Conservation (phyloP, 768 basidiomycete genomes). For the Lentinula sp. region DNA sequence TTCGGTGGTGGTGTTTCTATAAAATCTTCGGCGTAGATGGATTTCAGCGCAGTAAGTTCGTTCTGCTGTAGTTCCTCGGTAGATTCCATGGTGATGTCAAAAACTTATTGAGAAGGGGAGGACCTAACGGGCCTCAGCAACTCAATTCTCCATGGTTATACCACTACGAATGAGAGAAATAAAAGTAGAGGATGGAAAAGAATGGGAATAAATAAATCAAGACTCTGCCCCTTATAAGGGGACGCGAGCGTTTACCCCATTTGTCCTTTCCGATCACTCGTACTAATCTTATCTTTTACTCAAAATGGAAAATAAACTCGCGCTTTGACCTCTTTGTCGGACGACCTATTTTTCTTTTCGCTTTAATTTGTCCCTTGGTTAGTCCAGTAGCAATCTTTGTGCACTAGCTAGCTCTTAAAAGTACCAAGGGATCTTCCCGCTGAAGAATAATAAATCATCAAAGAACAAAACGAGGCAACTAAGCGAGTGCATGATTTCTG, state of each 20-base stretch:
- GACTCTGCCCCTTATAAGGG: not conserved
- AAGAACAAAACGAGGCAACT: not conserved
- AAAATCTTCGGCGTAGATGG: slow-evolving; percentile 79
- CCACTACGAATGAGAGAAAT: slow-evolving; percentile 2
- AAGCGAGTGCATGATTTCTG: not conserved
- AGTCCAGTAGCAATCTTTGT: no score
- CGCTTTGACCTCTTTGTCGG: not conserved
- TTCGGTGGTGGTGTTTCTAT: slow-evolving; percentile 67
- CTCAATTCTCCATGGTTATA: slow-evolving; percentile 7
- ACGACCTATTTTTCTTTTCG: no score
- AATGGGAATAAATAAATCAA: not conserved
- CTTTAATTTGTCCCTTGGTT: no score
- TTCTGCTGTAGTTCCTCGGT: slow-evolving; percentile 52
- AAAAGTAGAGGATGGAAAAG: not conserved
- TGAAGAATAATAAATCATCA: not conserved
- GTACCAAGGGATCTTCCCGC: no score
- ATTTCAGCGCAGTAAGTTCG: slow-evolving; percentile 75
- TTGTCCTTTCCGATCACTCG: not conserved
- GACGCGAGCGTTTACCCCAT: not conserved
- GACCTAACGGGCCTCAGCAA: slow-evolving; percentile 5
- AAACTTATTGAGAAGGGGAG: slow-evolving; percentile 9
- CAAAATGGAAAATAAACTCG: not conserved
- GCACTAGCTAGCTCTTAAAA: no score
- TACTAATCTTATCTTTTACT: not conserved
- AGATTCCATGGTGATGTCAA: slow-evolving; percentile 53